Evolutionary conservation across 305 asterid genomes (phyloP).

Genomic region (Stenogyne calaminthoides): DNA sequence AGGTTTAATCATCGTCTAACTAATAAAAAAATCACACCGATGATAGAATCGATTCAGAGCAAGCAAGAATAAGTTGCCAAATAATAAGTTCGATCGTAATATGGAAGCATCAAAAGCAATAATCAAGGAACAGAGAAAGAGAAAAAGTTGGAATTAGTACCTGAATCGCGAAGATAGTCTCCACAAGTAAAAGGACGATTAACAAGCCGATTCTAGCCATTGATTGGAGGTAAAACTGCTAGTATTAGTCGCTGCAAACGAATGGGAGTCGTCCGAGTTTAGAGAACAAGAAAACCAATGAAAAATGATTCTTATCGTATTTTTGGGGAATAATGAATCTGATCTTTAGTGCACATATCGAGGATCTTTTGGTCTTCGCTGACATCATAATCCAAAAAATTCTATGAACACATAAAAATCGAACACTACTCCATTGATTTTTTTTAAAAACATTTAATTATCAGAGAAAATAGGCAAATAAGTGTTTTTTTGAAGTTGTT

Average conservation of each 20-base stretch:
- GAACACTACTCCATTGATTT: no score
- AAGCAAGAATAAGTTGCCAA: not conserved
- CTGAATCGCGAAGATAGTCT: constrained; percentile 27
- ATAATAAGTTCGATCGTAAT: not conserved
- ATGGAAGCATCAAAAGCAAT: not conserved
- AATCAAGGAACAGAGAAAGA: not conserved
- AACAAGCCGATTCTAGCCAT: constrained; percentile 19
- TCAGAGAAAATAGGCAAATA: no score
- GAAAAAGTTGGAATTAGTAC: not conserved
- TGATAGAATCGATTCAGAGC: not conserved
- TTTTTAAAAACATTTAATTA: no score
- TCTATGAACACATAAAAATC: no score
- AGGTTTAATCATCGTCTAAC: not conserved
- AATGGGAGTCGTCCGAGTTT: not conserved
- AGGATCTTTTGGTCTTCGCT: no score
- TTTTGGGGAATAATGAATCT: no score
- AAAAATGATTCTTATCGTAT: no score
- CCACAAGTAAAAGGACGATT: constrained; percentile 19
- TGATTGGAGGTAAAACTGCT: constrained; percentile 3
- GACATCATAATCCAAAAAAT: no score
- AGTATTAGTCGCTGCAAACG: not conserved
- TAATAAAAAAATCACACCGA: not conserved
- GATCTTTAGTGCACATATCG: no score
- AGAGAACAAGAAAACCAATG: not conserved
- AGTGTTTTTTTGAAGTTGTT: no score